Evolutionary conservation across 1,139 yeast genomes (phyloP).

Genomic region (Scheffersomyces segobiensis): DNA sequence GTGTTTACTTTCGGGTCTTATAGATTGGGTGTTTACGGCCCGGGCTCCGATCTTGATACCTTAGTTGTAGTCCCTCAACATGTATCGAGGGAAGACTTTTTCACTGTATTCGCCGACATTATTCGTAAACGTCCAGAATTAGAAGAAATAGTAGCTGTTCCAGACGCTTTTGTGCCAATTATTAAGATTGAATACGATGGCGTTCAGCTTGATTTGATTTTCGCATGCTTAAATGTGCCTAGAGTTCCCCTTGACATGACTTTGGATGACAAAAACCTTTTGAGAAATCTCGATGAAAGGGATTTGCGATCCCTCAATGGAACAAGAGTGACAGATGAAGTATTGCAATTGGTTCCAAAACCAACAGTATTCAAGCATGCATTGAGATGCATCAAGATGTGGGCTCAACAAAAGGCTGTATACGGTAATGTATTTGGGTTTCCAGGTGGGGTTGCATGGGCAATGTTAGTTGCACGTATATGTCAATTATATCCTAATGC

Average conservation of each 20-base stretch:
- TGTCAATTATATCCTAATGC: slow-evolving; percentile 97
- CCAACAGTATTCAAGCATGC: slow-evolving; percentile 93
- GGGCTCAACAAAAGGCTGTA: slow-evolving; percentile 96
- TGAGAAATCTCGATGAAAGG: slow-evolving; percentile 84
- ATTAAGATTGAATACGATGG: slow-evolving; percentile 86
- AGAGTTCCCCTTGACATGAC: slow-evolving; percentile 75
- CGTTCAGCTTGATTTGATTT: slow-evolving; percentile 85
- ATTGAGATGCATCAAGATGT: slow-evolving; percentile 83
- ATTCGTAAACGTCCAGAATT: slow-evolving; percentile 72
- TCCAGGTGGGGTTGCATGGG: slow-evolving; percentile 99
- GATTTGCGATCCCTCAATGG: slow-evolving; percentile 91
- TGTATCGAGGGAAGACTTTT: slow-evolving; percentile 87
- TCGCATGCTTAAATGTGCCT: slow-evolving; percentile 78
- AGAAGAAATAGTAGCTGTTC: slow-evolving; percentile 88
- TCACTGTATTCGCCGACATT: slow-evolving; percentile 70
- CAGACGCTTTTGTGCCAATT: slow-evolving; percentile 96
- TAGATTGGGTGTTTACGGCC: slow-evolving; percentile 93
- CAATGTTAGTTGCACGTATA: slow-evolving; percentile 95
- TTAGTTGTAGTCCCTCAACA: slow-evolving; percentile 95
- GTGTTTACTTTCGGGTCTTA: slow-evolving; percentile 94
- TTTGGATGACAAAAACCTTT: slow-evolving; percentile 78
- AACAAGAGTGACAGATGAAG: slow-evolving; percentile 96
- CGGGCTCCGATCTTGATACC: slow-evolving; percentile 97
- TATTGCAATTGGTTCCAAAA: slow-evolving; percentile 83
- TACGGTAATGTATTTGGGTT: slow-evolving; percentile 95